Percentiles rank a stretch among this genome's conserved stretches.
Evolutionary conservation across 495 filamentous ascomycete species (phyloP).

Genomic region (Aspergillus coremiiformis): DNA sequence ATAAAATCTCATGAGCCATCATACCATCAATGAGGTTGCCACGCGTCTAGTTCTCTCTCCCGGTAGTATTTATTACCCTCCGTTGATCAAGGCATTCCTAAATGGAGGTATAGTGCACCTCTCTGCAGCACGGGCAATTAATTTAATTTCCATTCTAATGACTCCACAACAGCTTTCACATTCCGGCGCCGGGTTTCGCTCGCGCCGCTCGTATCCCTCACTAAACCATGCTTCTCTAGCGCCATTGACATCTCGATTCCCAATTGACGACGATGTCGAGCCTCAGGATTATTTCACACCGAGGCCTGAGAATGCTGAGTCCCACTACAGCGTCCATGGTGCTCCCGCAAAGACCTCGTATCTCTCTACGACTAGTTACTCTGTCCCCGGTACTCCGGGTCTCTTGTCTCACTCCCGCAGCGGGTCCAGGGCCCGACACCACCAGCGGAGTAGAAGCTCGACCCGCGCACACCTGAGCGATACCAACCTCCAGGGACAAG

Average conservation of each 20-base stretch:
- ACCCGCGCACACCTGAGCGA: slow-evolving; percentile 28
- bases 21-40: neutral
- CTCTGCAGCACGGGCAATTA: neutral
- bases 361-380: slow-evolving; percentile 38
- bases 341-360: slow-evolving; percentile 29
- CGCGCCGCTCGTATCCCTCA: slow-evolving; percentile 41
- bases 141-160: neutral
- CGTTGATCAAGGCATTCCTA: neutral
- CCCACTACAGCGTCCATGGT: slow-evolving; percentile 3
- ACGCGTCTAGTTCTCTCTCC: neutral
- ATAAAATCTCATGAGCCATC: neutral
- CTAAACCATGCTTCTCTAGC: slow-evolving; percentile 49
- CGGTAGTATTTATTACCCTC: neutral
- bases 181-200: slow-evolving; percentile 26
- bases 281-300: slow-evolving; percentile 30
- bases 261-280: slow-evolving; percentile 46
- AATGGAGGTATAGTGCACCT: slow-evolving; percentile 3
- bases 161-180: slow-evolving; percentile 11
- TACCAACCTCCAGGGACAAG: slow-evolving; percentile 26
- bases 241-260: slow-evolving; percentile 59
- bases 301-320: slow-evolving; percentile 4
- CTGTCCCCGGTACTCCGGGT: slow-evolving; percentile 38
- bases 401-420: slow-evolving; percentile 40
- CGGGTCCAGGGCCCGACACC: slow-evolving; percentile 34
- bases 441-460: slow-evolving; percentile 35